These are phyloP conservation scores for Bonia amplexicaulis DNA, from an alignment of 176 grass and related monocot species.

Conservation along the genomic window DNA sequence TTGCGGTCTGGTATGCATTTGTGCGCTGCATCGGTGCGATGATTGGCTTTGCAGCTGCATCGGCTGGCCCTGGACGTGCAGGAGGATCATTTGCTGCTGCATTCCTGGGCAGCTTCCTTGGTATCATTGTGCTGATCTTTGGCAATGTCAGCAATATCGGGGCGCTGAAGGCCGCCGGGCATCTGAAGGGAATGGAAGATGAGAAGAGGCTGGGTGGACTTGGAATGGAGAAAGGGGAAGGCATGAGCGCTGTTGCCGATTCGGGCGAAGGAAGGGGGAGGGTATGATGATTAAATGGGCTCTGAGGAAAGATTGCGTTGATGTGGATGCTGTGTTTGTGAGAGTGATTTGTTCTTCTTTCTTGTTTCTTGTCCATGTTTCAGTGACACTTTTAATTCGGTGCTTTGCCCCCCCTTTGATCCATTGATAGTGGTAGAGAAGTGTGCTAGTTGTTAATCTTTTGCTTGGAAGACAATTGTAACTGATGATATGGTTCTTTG, in stretches of 20 bases:
- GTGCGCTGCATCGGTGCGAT: slow-evolving; percentile 44
- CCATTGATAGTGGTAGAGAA: slow-evolving; percentile 58
- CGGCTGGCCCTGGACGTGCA: slow-evolving; percentile 51
- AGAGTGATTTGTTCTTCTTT: slow-evolving; percentile 59
- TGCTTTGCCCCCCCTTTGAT: slow-evolving; percentile 49
- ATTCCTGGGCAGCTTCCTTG: slow-evolving; percentile 69
- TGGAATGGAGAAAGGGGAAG: slow-evolving; percentile 54
- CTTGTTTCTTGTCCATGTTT: slow-evolving; percentile 57
- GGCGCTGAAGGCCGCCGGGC: slow-evolving; percentile 55
- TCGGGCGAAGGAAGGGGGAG: slow-evolving; percentile 49
- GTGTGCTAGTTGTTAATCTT: slow-evolving; percentile 62
- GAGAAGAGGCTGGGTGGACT: slow-evolving; percentile 48
- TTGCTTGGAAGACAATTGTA: slow-evolving; percentile 67
- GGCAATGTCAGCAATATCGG: slow-evolving; percentile 79
- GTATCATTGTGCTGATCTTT: slow-evolving; percentile 74
- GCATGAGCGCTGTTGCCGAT: slow-evolving; percentile 35
- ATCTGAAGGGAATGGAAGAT: slow-evolving; percentile 62
- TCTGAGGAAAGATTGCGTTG: slow-evolving; percentile 34
- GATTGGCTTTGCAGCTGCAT: slow-evolving; percentile 66
- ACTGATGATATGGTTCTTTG: slow-evolving; percentile 65
- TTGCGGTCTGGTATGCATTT: slow-evolving; percentile 60
- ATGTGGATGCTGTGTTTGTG: slow-evolving; percentile 69
- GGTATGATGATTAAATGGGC: slow-evolving; percentile 45
- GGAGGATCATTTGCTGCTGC: slow-evolving; percentile 62
- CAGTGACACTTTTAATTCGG: slow-evolving; percentile 56